These are phyloP conservation scores for Geopyxis carbonaria DNA, from an alignment of 495 filamentous ascomycete genomes.

Conservation along the genomic window DNA sequence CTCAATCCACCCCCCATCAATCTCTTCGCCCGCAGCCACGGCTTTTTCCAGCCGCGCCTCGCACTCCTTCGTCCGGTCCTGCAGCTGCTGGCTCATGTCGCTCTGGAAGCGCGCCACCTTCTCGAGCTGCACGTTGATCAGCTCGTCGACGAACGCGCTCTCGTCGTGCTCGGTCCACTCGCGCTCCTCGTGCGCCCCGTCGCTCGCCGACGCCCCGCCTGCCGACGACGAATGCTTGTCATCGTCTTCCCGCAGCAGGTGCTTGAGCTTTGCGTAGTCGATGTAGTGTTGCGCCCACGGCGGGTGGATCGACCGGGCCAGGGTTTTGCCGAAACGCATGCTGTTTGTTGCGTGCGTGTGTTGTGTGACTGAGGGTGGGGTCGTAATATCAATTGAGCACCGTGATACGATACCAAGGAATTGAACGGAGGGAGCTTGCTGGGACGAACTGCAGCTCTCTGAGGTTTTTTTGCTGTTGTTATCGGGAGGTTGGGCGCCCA, in stretches of 20 bases:
- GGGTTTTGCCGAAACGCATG: conserved; percentile 88
- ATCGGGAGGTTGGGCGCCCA: too few species aligned
- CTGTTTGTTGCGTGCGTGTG: conserved; percentile 11
- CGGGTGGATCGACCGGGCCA: conserved; percentile 58
- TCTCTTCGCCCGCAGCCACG: conserved; percentile 19
- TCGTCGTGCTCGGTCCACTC: conserved; percentile 94
- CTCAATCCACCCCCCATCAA: conserved; percentile 33
- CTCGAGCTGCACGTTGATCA: conserved; percentile 84
- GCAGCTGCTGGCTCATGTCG: conserved; percentile 49
- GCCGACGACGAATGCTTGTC: conserved; percentile 18
- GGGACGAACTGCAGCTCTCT: too few species aligned
- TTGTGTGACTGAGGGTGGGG: too few species aligned
- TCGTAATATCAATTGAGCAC: too few species aligned
- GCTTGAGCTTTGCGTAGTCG: conserved; percentile 84
- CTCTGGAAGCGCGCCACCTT: conserved; percentile 86
- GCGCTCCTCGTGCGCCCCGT: conserved; percentile 28
- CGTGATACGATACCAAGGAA: too few species aligned
- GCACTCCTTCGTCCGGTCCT: conserved; percentile 34
- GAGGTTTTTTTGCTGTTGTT: too few species aligned
- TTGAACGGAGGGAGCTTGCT: too few species aligned
- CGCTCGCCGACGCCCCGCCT: conserved; percentile 24
- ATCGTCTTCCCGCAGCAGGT: conserved; percentile 64
- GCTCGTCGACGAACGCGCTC: conserved; percentile 78
- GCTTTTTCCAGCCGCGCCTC: conserved; percentile 36
- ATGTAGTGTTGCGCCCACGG: conserved; percentile 92